phyloP scores from a whole-genome alignment of 2,329 filamentous ascomycete species.

The Penicillium occitanis region DNA sequence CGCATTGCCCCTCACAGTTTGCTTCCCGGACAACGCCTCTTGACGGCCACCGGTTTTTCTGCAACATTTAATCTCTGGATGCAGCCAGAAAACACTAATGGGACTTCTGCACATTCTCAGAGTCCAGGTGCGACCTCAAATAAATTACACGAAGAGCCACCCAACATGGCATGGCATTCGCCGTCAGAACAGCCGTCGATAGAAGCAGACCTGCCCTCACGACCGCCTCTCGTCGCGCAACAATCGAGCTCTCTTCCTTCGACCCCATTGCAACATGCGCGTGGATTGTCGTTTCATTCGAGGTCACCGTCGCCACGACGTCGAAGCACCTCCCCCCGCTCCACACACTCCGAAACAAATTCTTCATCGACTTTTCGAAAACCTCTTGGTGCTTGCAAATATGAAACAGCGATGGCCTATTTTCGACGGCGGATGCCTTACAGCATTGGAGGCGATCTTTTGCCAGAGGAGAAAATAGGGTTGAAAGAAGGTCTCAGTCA shows the following conservation, averaged over 20 bases:
- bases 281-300: conserved; percentile 77
- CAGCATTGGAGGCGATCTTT: conserved; percentile 74
- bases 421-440: conserved; percentile 88
- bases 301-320: conserved; percentile 76
- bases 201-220: conserved; percentile 39
- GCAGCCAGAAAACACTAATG: conserved; percentile 41
- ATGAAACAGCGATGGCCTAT: conserved; percentile 80
- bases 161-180: conserved; percentile 44
- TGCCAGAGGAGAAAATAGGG: conserved; percentile 68
- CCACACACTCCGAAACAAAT: conserved; percentile 85
- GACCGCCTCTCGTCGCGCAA: conserved; percentile 56
- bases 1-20: conserved; percentile 19
- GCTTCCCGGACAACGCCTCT: conserved; percentile 21
- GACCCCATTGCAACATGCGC: conserved; percentile 84
- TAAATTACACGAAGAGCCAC: conserved; percentile 42
- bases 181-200: conserved; percentile 31
- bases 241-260: conserved; percentile 91
- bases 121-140: conserved; percentile 44
- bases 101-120: conserved; percentile 42
- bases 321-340: conserved; percentile 80
- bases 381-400: conserved; percentile 72
- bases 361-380: conserved; percentile 68
- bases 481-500: conserved; percentile 69
- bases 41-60: conserved; percentile 32
- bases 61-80: conserved; percentile 42